These are phyloP conservation scores for Boletus insuetus DNA, from an alignment of 768 basidiomycete species.

Conservation along the genomic window DNA sequence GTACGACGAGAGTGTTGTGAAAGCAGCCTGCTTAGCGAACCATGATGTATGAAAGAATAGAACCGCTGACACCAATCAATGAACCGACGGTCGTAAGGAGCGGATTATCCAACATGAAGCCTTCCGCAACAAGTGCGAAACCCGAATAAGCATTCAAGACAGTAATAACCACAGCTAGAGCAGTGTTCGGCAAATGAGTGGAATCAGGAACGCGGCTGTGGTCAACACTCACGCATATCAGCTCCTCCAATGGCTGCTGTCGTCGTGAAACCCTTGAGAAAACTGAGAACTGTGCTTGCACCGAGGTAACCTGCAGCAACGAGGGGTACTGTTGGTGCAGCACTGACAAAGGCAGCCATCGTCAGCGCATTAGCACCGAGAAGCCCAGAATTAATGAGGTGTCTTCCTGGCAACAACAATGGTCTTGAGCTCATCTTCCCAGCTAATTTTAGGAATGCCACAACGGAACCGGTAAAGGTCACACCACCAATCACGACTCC, in stretches of 20 bases:
- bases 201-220: neutral
- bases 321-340: slow-evolving; percentile 65
- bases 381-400: slow-evolving; percentile 70
- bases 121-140: slow-evolving; percentile 89
- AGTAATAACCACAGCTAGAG: slow-evolving; percentile 81
- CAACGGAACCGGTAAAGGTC: slow-evolving; percentile 87
- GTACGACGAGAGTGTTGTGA: neutral
- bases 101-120: slow-evolving; percentile 88
- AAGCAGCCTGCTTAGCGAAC: slow-evolving; percentile 38
- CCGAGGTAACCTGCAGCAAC: slow-evolving; percentile 78
- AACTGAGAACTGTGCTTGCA: slow-evolving; percentile 71
- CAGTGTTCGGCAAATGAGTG: slow-evolving; percentile 5
- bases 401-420: slow-evolving; percentile 70
- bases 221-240: slow-evolving; percentile 74
- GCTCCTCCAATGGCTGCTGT: slow-evolving; percentile 92
- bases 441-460: slow-evolving; percentile 86
- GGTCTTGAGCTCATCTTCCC: slow-evolving; percentile 78
- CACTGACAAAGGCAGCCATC: slow-evolving; percentile 74
- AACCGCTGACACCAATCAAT: slow-evolving; percentile 86
- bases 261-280: slow-evolving; percentile 83
- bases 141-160: slow-evolving; percentile 90
- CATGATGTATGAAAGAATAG: slow-evolving; percentile 92
- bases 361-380: slow-evolving; percentile 68
- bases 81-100: slow-evolving; percentile 82
- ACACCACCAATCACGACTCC: slow-evolving; percentile 86